Evolutionary conservation across 768 basidiomycete species (phyloP), one percentile per base, ranked within the genome.

Genomic region (Pulveroboletus frians): DNA sequence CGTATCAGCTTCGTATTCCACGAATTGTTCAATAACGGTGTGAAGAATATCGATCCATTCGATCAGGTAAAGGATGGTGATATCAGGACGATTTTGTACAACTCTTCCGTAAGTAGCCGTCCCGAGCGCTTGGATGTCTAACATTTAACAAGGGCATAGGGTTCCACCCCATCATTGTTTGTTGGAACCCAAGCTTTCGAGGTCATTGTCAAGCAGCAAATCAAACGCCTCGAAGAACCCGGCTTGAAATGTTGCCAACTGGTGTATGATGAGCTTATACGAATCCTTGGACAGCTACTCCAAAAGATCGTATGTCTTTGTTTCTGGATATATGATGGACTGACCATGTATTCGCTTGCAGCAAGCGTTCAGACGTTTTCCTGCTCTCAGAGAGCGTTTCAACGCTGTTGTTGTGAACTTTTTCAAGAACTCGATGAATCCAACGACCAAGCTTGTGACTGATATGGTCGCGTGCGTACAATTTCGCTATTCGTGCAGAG

Each of bases 1-100:
- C 84, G 96, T 69, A 98, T 99, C 76, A 90, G 87, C 62, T 99
- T 97, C 64, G 96, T 99, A 46, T 99, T 94, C 77, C 96, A 99
- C 67, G 96, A 99, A 66, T 71, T 98, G 50, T 99, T 89, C 79
- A 96, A 94, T 72, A 94, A 88, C 63, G 96, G 96, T 52, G 81
- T 99, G 68, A 93, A 85, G 75, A 81, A 76, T 53, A 94, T 98
- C 63, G 96, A 99, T 75, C 96, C 96, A 1, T 99, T 97, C 58
- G 96, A 99, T 67, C 93, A 96, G 72, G 92, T 96, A 57, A 96
- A 97, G 70, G 96, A 99, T 66, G 92, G 94, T 37, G 96, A 99
- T 70, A 97, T 99, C 66, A 78, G 96, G 46, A 92, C 83, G 1
- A 86, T 97, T 58, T 68, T 98, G 48, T 99, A 99, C 76, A 99